Conservation (phyloP, 352 stramenopile genomes). For the Globisporangium paddicum region DNA sequence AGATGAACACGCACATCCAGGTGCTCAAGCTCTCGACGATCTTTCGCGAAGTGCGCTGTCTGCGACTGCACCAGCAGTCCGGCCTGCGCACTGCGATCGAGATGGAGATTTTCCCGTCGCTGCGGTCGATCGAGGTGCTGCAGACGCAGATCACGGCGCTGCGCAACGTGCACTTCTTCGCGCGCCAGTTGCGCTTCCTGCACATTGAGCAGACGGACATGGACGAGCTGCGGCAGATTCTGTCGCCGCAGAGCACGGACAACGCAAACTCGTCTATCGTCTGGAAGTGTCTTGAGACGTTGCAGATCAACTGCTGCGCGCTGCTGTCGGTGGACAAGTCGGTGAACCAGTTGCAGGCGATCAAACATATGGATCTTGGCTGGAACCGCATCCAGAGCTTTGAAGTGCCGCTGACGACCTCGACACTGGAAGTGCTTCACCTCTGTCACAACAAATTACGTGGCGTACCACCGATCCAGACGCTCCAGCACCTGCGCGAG, state of each 20-base stretch:
- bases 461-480: constrained; percentile 35
- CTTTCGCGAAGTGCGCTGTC: constrained; percentile 56
- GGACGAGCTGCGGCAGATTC: constrained; percentile 31
- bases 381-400: constrained; percentile 67
- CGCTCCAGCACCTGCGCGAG: constrained; percentile 30
- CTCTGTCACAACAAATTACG: constrained; percentile 70
- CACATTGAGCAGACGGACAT: constrained; percentile 67
- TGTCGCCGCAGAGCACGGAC: constrained; percentile 21
- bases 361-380: constrained; percentile 53
- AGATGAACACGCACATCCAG: constrained; percentile 74
- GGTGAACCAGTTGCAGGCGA: constrained; percentile 39
- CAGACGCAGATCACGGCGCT: constrained; percentile 38
- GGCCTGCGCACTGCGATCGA: constrained; percentile 37
- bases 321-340: constrained; percentile 45
- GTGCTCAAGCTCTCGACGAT: constrained; percentile 88
- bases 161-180: constrained; percentile 63
- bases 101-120: constrained; percentile 80
- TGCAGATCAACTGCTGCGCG: constrained; percentile 69
- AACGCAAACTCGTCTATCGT: background rate
- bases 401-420: constrained; percentile 19
- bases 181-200: constrained; percentile 52
- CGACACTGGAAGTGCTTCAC: constrained; percentile 42
- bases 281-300: constrained; percentile 46
- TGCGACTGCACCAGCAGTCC: constrained; percentile 60
- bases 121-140: constrained; percentile 58